Percentiles rank a stretch among this genome's conserved stretches.
These are phyloP conservation scores for Syzygium jambos DNA, from an alignment of 345 rosid species.

Conservation along the genomic window DNA sequence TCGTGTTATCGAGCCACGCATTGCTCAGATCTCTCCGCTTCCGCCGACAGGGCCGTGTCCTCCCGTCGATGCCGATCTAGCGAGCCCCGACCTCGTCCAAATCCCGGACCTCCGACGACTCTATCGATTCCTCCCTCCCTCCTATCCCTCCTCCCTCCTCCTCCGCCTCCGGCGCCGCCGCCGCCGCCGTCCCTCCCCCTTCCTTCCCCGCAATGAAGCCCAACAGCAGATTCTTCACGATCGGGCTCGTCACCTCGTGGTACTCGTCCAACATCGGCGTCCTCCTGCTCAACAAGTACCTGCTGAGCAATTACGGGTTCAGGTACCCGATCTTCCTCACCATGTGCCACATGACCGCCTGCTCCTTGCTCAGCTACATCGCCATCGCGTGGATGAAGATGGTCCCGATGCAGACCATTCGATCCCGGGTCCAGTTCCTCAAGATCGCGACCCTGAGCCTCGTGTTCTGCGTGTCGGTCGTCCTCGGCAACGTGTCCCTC, in stretches of 20 bases:
- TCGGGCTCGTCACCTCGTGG: conserved; percentile 84
- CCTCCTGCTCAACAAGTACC: conserved; percentile 80
- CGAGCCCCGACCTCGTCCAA: background rate
- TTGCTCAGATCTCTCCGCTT: background rate
- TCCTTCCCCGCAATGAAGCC: background rate
- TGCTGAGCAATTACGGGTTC: conserved; percentile 92
- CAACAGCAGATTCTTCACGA: conserved; percentile 40
- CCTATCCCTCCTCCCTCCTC: too few relatives aligned
- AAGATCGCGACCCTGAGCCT: conserved; percentile 88
- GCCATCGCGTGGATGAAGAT: conserved; percentile 96
- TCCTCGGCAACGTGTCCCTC: conserved; percentile 81
- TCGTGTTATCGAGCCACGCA: background rate
- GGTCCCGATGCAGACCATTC: conserved; percentile 98
- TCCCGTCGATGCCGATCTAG: background rate
- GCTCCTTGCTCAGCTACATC: conserved; percentile 81
- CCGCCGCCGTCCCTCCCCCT: background rate
- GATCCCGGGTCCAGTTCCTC: conserved; percentile 76
- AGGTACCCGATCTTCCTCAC: conserved; percentile 98
- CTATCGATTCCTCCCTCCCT: background rate
- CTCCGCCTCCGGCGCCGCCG: too few relatives aligned
- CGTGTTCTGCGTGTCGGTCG: conserved; percentile 94
- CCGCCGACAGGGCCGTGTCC: background rate
- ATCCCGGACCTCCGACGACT: background rate
- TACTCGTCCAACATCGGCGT: conserved; percentile 97
- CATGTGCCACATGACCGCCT: conserved; percentile 99